Evolutionary conservation across 148 eudicot species (phyloP).

Genomic region (Rhododendron ovatum): DNA sequence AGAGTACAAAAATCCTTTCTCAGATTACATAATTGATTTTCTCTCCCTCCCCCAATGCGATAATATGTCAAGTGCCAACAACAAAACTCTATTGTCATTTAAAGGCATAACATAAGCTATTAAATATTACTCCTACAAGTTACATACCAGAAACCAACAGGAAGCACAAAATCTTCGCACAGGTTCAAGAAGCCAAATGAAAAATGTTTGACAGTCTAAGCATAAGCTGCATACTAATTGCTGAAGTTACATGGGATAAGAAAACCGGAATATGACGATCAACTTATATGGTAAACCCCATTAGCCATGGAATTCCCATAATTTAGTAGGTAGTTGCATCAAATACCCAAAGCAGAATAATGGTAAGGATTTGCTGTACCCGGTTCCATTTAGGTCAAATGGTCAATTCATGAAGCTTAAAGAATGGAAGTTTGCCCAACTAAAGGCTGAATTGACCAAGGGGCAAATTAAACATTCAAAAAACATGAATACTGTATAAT

Average conservation of each 20-base stretch:
- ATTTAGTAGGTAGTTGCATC: not conserved
- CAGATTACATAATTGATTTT: not conserved
- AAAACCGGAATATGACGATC: not conserved
- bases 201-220: not conserved
- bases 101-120: not conserved
- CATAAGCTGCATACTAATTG: not conserved
- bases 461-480: not conserved
- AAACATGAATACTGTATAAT: not conserved
- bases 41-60: not conserved
- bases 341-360: not conserved
- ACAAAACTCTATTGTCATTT: not conserved
- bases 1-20: constrained; percentile 12
- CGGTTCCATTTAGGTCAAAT: not conserved
- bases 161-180: not conserved
- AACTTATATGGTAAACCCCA: not conserved
- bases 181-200: not conserved
- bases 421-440: not conserved
- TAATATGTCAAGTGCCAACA: not conserved
- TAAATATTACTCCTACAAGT: not conserved
- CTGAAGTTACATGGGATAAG: not conserved
- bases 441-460: not conserved
- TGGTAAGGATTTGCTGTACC: not conserved
- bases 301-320: not conserved
- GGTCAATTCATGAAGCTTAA: not conserved
- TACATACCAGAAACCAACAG: not conserved